Evolutionary conservation across 371 early-diverging fungal genomes (phyloP).

Genomic region (Zopfochytrium polystomum): DNA sequence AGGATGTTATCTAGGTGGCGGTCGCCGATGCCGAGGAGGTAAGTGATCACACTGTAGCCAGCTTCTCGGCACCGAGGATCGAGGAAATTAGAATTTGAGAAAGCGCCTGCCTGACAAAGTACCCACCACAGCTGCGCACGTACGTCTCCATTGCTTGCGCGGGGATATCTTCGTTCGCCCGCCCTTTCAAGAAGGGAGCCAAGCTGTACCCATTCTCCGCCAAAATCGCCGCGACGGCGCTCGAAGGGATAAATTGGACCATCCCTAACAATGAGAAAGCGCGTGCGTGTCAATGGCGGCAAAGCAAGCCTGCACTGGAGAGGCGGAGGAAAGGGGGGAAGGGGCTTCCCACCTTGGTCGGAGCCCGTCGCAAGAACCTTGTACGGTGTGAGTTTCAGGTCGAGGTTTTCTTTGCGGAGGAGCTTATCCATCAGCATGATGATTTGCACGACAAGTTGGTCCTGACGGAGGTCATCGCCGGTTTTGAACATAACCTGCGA

Average conservation of each 20-base stretch:
- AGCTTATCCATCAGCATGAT: conserved; percentile 93
- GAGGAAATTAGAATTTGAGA: no score
- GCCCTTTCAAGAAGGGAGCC: conserved; percentile 66
- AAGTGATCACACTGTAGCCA: conserved; percentile 97
- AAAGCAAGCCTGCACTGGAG: not conserved
- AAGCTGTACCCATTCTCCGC: conserved; percentile 80
- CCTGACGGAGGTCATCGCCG: conserved; percentile 96
- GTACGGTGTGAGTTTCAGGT: conserved; percentile 87
- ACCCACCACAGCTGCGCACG: no score
- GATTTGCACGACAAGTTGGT: conserved; percentile 94
- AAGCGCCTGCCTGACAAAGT: no score
- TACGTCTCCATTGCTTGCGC: conserved; percentile 82
- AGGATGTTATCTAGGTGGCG: conserved; percentile 96
- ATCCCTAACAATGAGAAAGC: conserved; percentile 50
- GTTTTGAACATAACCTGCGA: conserved; percentile 84
- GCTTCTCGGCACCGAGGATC: no score
- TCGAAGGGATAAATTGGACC: conserved; percentile 86
- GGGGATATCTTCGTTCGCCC: conserved; percentile 77
- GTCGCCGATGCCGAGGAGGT: conserved; percentile 98
- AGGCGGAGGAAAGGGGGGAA: no score
- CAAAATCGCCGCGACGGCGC: conserved; percentile 83
- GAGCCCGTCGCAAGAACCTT: conserved; percentile 90
- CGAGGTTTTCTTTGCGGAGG: conserved; percentile 88
- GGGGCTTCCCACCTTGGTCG: conserved; percentile 63
- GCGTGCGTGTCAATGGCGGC: not conserved